These are phyloP conservation scores for Kazachstania psychrophila DNA, from an alignment of 805 yeast species.

Conservation along the genomic window DNA sequence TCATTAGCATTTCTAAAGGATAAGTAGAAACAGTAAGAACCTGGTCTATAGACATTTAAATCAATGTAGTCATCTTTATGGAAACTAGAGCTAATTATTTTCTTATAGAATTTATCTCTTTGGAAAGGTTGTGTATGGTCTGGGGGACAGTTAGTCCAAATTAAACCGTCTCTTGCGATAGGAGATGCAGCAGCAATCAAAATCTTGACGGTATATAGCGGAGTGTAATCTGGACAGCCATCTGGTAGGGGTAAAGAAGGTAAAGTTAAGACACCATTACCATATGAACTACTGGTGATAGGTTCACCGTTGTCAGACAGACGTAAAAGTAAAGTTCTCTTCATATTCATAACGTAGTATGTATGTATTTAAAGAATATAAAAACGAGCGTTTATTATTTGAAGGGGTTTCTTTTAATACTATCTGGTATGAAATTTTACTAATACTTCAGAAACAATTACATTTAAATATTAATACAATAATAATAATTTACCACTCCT, in stretches of 20 bases:
- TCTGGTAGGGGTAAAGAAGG: constrained; percentile 34
- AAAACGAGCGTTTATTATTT: no score
- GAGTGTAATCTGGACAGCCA: constrained; percentile 32
- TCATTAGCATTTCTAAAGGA: constrained; percentile 39
- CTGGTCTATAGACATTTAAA: constrained; percentile 59
- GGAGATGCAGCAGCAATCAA: constrained; percentile 67
- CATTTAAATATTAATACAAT: no score
- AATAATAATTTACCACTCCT: no score
- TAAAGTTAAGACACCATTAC: constrained; percentile 33
- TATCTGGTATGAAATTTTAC: no score
- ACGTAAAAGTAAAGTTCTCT: constrained; percentile 29
- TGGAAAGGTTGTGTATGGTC: constrained; percentile 36
- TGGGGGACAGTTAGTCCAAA: constrained; percentile 68
- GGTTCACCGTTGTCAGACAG: constrained; percentile 32
- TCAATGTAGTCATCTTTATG: constrained; percentile 53
- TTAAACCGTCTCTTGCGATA: constrained; percentile 57
- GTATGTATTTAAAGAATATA: no score
- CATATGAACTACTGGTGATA: constrained; percentile 23
- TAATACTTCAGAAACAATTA: no score
- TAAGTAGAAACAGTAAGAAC: constrained; percentile 68
- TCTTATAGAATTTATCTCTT: constrained; percentile 47
- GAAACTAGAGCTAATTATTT: constrained; percentile 46
- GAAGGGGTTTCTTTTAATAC: no score
- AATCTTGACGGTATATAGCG: constrained; percentile 45
- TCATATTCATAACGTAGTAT: constrained; percentile 4